phyloP scores from a whole-genome alignment of 371 early-diverging fungal species.

The Mortierella sp. region DNA sequence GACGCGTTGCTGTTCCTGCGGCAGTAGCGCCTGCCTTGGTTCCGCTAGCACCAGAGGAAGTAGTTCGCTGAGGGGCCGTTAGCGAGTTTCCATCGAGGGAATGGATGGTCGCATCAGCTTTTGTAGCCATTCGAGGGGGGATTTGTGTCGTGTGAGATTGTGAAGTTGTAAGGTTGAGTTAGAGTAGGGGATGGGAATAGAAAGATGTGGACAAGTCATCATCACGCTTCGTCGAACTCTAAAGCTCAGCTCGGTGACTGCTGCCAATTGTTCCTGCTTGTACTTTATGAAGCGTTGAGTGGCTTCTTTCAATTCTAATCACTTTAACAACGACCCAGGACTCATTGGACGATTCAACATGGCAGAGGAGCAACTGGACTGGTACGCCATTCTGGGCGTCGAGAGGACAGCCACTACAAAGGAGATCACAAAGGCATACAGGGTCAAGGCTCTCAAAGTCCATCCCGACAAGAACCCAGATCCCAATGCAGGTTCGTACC shows the following conservation, averaged over 20 bases:
- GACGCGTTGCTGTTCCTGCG: slow-evolving; percentile 40
- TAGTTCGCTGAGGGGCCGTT: neutral
- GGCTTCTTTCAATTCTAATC: neutral
- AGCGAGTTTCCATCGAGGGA: slow-evolving; percentile 21
- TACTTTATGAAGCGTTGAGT: no score
- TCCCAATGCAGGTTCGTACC: slow-evolving; percentile 77
- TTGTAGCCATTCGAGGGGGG: neutral
- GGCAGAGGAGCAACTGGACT: slow-evolving; percentile 63
- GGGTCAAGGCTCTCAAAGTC: slow-evolving; percentile 86
- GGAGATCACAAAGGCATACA: slow-evolving; percentile 96
- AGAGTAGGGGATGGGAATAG: neutral
- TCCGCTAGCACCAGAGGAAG: neutral
- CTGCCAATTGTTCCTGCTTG: no score
- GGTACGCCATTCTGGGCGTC: slow-evolving; percentile 91
- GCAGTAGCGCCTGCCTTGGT: slow-evolving; percentile 1
- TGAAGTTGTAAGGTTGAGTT: neutral
- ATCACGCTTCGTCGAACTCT: no score
- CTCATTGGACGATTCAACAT: slow-evolving; percentile 7
- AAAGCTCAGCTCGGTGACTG: no score
- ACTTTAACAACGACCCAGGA: neutral
- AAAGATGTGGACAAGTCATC: neutral
- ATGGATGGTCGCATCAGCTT: slow-evolving; percentile 17
- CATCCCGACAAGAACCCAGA: slow-evolving; percentile 96
- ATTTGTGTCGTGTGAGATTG: neutral
- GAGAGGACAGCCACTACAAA: slow-evolving; percentile 79